A percentile compares a stretch with the other conserved stretches of the same genome.
Evolutionary conservation across 2,329 filamentous ascomycete species (phyloP).

Genomic region (Fusarium anguioides): DNA sequence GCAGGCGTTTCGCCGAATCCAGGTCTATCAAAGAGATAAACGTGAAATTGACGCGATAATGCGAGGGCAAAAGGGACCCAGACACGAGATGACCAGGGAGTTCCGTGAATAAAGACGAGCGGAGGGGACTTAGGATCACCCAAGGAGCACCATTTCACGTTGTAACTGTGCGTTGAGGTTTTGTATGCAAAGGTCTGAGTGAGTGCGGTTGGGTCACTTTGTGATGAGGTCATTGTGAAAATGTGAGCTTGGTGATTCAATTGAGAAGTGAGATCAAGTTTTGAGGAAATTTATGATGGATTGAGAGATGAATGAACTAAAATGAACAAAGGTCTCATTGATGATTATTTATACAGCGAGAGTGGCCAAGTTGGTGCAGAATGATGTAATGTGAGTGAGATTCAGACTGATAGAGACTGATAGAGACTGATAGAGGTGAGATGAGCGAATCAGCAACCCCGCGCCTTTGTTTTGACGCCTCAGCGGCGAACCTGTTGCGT

Average conservation of each 20-base stretch:
- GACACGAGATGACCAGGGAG: slow-evolving; percentile 58
- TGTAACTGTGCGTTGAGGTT: slow-evolving; percentile 43
- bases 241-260: neutral
- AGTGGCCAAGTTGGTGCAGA: neutral
- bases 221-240: slow-evolving; percentile 13
- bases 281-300: neutral
- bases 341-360: neutral
- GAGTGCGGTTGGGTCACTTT: slow-evolving; percentile 20
- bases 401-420: neutral
- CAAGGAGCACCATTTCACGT: slow-evolving; percentile 50
- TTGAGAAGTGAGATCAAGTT: too few species aligned
- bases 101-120: slow-evolving; percentile 59
- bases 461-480: slow-evolving; percentile 10
- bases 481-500: neutral
- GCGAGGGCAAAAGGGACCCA: slow-evolving; percentile 52
- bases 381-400: neutral
- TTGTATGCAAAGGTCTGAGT: slow-evolving; percentile 47
- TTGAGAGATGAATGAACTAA: neutral
- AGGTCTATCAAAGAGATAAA: slow-evolving; percentile 59
- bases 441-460: neutral
- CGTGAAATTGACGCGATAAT: slow-evolving; percentile 50
- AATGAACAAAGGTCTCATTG: too few species aligned
- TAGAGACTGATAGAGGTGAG: neutral
- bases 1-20: slow-evolving; percentile 56
- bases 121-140: slow-evolving; percentile 47